phyloP scores from a whole-genome alignment of 2,329 filamentous ascomycete species.

The Hypoxylon sp. region DNA sequence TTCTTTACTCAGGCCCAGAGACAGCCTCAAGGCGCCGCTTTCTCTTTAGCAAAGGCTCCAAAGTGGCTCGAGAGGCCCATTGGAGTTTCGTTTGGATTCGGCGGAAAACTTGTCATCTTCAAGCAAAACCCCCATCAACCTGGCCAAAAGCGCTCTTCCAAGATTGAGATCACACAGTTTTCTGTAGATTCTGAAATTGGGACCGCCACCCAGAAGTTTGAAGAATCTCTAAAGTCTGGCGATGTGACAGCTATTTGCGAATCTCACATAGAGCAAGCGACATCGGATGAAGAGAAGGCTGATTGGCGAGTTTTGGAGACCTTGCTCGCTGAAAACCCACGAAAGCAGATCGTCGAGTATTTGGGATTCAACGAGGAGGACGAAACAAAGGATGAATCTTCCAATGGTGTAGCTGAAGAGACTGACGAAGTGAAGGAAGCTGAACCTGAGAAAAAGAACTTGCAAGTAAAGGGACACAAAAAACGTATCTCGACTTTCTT shows the following conservation, averaged over 20 bases:
- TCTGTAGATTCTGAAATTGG: conserved; percentile 88
- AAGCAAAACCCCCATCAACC: conserved; percentile 68
- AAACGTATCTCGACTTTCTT: conserved; percentile 84
- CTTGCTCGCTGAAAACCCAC: conserved; percentile 85
- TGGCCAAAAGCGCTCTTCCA: conserved; percentile 77
- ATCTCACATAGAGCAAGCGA: conserved; percentile 78
- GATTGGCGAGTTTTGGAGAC: conserved; percentile 97
- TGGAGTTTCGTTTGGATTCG: conserved; percentile 93
- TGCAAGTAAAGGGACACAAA: conserved; percentile 57
- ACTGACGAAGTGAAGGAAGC: conserved; percentile 58
- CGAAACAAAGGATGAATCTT: conserved; percentile 65
- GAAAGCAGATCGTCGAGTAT: conserved; percentile 86
- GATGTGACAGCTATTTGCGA: conserved; percentile 85
- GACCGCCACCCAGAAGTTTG: conserved; percentile 87
- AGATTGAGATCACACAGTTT: conserved; percentile 87
- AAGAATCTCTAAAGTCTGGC: conserved; percentile 81
- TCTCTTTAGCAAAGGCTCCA: conserved; percentile 86
- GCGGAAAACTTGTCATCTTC: conserved; percentile 89
- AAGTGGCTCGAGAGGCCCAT: conserved; percentile 90
- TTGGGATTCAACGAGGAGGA: conserved; percentile 82
- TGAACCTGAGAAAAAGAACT: conserved; percentile 61
- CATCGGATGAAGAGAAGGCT: conserved; percentile 90
- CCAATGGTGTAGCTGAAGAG: conserved; percentile 63
- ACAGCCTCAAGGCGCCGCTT: conserved; percentile 89
- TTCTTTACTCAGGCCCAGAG: conserved; percentile 96